Evolutionary conservation across 441 rosid species (phyloP).

Genomic region (Erodium moschatum): DNA sequence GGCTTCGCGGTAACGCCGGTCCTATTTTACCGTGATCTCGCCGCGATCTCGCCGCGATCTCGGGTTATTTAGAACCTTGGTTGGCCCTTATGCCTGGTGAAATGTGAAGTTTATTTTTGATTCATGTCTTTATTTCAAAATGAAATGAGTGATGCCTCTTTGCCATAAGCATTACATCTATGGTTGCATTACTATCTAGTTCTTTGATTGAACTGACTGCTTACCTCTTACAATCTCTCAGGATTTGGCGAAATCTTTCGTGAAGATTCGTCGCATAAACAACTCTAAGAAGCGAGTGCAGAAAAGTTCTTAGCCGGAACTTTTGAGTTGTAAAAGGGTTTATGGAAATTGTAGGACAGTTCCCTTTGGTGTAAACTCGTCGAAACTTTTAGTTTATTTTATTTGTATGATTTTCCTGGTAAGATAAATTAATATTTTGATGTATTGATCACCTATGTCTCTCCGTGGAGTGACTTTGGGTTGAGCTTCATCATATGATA

Average conservation of each 20-base stretch:
- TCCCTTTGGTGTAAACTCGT: neutral
- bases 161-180: neutral
- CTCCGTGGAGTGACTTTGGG: too few species aligned
- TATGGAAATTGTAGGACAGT: neutral
- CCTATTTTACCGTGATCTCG: too few species aligned
- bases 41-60: too few species aligned
- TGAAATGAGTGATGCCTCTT: neutral
- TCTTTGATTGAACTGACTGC: neutral
- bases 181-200: neutral
- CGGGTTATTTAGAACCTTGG: too few species aligned
- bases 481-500: neutral
- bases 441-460: neutral
- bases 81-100: neutral
- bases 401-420: neutral
- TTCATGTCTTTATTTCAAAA: neutral
- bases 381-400: neutral
- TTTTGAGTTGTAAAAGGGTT: neutral
- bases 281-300: constrained; percentile 51
- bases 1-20: too few species aligned
- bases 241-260: constrained; percentile 59
- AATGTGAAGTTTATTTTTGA: neutral
- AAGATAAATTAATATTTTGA: too few species aligned
- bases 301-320: constrained; percentile 12
- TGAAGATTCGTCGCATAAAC: constrained; percentile 65
- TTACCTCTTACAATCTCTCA: constrained; percentile 15